Percentiles rank a stretch among this genome's conserved stretches.
phyloP scores from a whole-genome alignment of 2,329 filamentous ascomycete species.

The Neonectria ditissima region DNA sequence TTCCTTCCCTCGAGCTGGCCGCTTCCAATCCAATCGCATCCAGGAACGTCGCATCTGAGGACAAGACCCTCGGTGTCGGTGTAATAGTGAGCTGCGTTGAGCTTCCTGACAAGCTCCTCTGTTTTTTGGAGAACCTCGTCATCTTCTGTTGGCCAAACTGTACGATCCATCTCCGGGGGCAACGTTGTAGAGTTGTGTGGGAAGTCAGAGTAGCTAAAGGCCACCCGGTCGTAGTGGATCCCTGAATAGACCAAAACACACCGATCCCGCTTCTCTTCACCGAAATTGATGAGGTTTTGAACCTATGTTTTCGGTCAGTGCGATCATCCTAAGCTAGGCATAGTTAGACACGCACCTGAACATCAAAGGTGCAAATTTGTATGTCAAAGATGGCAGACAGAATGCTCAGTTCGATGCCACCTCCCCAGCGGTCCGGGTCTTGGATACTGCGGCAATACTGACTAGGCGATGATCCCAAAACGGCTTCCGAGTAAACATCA shows the following conservation, averaged over 20 bases:
- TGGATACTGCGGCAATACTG: slow-evolving; percentile 87
- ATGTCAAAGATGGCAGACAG: slow-evolving; percentile 86
- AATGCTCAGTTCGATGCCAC: slow-evolving; percentile 89
- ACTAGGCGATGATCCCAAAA: slow-evolving; percentile 78
- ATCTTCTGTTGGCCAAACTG: slow-evolving; percentile 65
- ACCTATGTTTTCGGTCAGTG: slow-evolving; percentile 37
- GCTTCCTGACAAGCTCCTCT: slow-evolving; percentile 70
- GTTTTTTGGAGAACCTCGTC: slow-evolving; percentile 79
- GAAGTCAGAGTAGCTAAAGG: slow-evolving; percentile 73
- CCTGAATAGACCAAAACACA: slow-evolving; percentile 91
- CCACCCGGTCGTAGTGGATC: slow-evolving; percentile 93
- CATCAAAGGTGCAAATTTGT: slow-evolving; percentile 87
- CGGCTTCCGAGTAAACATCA: slow-evolving; percentile 78
- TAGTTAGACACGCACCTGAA: slow-evolving; percentile 60
- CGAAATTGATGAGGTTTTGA: slow-evolving; percentile 69
- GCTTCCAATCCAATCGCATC: slow-evolving; percentile 75
- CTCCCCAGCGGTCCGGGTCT: slow-evolving; percentile 86
- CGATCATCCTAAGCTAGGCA: background rate
- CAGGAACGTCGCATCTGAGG: slow-evolving; percentile 76
- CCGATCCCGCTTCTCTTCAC: slow-evolving; percentile 75
- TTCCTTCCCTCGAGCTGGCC: slow-evolving; percentile 72
- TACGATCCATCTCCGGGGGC: slow-evolving; percentile 79
- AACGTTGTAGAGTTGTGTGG: slow-evolving; percentile 67
- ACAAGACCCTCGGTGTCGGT: slow-evolving; percentile 87
- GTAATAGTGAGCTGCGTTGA: slow-evolving; percentile 82